A percentile compares a stretch with the other conserved stretches of the same genome.
Evolutionary conservation across 495 filamentous ascomycete species (phyloP).

Genomic region (Parmelia sp.): DNA sequence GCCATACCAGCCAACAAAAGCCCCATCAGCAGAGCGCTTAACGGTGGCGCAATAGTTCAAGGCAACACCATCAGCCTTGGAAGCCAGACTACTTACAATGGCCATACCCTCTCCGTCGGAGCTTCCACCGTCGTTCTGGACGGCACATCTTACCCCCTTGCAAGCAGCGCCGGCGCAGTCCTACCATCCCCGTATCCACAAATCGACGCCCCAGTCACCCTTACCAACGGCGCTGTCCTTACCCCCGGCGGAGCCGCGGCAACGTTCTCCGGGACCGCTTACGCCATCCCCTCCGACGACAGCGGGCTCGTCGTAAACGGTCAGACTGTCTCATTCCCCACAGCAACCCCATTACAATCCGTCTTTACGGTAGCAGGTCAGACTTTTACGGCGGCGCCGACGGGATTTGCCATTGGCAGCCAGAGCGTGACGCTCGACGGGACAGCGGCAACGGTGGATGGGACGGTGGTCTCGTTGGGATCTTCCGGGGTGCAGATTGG

Average conservation of each 20-base stretch:
- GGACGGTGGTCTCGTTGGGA: conserved; percentile 14
- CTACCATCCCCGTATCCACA: not conserved
- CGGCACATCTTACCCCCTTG: conserved; percentile 9
- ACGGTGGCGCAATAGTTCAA: conserved; percentile 1
- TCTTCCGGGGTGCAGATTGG: conserved; percentile 6
- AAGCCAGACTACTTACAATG: not conserved
- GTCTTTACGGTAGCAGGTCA: conserved; percentile 16
- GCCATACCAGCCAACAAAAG: no score
- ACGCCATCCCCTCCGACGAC: conserved; percentile 5
- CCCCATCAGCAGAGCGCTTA: not conserved
- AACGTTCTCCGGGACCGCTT: conserved; percentile 1
- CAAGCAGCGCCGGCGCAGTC: not conserved
- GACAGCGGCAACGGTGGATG: conserved; percentile 3
- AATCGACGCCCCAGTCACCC: not conserved
- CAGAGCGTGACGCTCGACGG: conserved; percentile 4
- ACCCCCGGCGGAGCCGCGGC: not conserved
- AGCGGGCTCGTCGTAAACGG: conserved; percentile 3
- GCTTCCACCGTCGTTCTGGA: not conserved
- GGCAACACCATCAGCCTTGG: not conserved
- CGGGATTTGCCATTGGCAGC: not conserved
- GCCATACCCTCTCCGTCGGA: not conserved
- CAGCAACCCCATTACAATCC: not conserved
- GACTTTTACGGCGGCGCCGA: conserved; percentile 13
- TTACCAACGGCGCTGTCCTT: conserved; percentile 3
- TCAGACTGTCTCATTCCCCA: not conserved